A percentile compares a stretch with the other conserved stretches of the same genome.
phyloP scores from a whole-genome alignment of 2,329 filamentous ascomycete genomes.

The Escovopsis sp. region DNA sequence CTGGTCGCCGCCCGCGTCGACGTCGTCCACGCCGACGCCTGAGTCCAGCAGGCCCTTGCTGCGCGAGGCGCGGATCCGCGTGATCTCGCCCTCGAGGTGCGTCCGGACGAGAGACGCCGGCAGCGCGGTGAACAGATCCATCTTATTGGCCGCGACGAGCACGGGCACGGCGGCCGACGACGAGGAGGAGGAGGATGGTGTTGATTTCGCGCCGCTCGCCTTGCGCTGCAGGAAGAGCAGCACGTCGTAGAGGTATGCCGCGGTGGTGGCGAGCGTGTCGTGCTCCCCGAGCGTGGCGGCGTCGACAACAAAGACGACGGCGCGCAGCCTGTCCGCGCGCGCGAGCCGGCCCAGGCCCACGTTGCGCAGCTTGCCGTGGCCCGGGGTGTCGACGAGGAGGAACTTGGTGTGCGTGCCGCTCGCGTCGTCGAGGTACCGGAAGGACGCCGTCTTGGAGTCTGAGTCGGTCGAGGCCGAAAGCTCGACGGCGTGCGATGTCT shows the following conservation, averaged over 20 bases:
- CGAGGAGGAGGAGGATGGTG: no score
- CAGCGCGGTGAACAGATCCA: constrained; percentile 86
- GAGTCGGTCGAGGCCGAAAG: constrained; percentile 37
- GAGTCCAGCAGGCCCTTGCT: constrained; percentile 74
- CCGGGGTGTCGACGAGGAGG: constrained; percentile 75
- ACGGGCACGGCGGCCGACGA: constrained; percentile 42
- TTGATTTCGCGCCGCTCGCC: constrained; percentile 24
- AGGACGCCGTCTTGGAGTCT: constrained; percentile 24
- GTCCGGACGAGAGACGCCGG: constrained; percentile 62
- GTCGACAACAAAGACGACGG: constrained; percentile 81
- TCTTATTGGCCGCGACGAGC: constrained; percentile 84
- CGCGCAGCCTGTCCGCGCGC: constrained; percentile 39
- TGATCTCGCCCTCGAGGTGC: constrained; percentile 67
- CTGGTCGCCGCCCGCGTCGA: constrained; percentile 52
- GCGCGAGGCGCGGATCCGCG: constrained; percentile 58
- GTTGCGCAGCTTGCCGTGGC: constrained; percentile 83
- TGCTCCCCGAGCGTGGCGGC: constrained; percentile 50
- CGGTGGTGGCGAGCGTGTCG: constrained; percentile 54
- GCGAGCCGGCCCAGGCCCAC: constrained; percentile 42
- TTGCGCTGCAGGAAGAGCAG: constrained; percentile 71
- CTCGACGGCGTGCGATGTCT: constrained; percentile 35
- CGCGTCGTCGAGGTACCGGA: constrained; percentile 40
- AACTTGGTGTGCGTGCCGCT: constrained; percentile 51
- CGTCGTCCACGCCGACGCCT: constrained; percentile 51
- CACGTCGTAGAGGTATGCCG: constrained; percentile 76